phyloP scores from a whole-genome alignment of 495 filamentous ascomycete genomes.

The Daldinia grandis region DNA sequence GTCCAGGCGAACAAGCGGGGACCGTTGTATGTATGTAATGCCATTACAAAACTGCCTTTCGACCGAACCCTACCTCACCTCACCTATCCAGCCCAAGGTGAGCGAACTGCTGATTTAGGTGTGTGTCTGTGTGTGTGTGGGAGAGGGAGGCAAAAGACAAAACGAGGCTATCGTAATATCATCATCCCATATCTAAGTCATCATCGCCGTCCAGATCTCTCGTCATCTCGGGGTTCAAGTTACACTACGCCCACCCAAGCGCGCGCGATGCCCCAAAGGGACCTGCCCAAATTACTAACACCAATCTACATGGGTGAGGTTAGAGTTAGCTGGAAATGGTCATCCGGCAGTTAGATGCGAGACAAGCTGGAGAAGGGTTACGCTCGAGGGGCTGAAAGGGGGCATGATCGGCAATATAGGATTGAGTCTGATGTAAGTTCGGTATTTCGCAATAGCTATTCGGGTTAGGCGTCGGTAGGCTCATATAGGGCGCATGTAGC shows the following conservation, averaged over 20 bases:
- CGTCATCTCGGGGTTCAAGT: conserved; percentile 41
- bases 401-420: conserved; percentile 25
- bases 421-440: conserved; percentile 33
- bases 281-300: background rate
- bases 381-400: conserved; percentile 22
- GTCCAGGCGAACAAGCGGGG: no score
- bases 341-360: conserved; percentile 42
- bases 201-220: conserved; percentile 36
- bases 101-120: background rate
- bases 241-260: conserved; percentile 22
- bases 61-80: conserved; percentile 12
- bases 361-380: conserved; percentile 24
- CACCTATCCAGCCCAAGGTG: background rate
- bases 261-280: background rate
- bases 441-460: conserved; percentile 29
- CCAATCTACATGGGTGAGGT: background rate
- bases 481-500: conserved; percentile 21
- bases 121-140: background rate
- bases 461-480: conserved; percentile 33
- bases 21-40: background rate
- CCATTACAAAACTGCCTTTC: conserved; percentile 5
- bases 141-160: background rate
- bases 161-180: conserved; percentile 18
- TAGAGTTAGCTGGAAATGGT: background rate
- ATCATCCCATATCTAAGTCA: conserved; percentile 1